phyloP scores from a whole-genome alignment of 2,329 filamentous ascomycete species.

The Alternaria alternata region DNA sequence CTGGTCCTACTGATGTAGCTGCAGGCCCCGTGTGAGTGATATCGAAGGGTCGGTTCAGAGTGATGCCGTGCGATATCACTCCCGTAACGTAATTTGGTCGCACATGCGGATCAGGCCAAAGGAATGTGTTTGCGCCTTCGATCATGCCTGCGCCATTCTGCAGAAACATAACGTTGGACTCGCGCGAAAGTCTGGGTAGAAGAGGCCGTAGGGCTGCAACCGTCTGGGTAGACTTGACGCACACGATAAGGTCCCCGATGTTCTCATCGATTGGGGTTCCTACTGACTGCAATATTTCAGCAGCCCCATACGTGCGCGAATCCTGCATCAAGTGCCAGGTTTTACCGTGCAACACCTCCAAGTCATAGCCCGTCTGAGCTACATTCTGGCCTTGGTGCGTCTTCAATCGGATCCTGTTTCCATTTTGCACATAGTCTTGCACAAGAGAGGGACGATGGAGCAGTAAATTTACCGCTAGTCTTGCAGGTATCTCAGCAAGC shows the following conservation, averaged over 20 bases:
- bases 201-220: constrained; percentile 12
- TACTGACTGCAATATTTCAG: background rate
- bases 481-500: constrained; percentile 12
- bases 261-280: background rate
- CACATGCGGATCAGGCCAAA: background rate
- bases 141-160: constrained; percentile 13
- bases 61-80: constrained; percentile 8
- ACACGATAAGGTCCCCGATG: constrained; percentile 17
- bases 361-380: constrained; percentile 3
- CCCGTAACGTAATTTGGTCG: constrained; percentile 9
- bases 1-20: constrained; percentile 4
- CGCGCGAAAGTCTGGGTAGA: background rate
- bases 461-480: constrained; percentile 4
- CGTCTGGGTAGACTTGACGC: constrained; percentile 18
- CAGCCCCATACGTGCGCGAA: background rate
- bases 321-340: constrained; percentile 1
- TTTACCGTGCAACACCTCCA: constrained; percentile 5
- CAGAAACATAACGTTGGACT: constrained; percentile 6
- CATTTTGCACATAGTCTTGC: constrained; percentile 3
- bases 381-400: constrained; percentile 6
- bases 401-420: constrained; percentile 5
- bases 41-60: constrained; percentile 8
- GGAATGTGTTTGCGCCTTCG: constrained; percentile 7
- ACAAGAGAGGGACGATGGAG: constrained; percentile 10
- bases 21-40: constrained; percentile 9